Percentiles rank a stretch among this genome's conserved stretches.
phyloP scores from a whole-genome alignment of 2,329 filamentous ascomycete species.

The Diaporthe amygdali region DNA sequence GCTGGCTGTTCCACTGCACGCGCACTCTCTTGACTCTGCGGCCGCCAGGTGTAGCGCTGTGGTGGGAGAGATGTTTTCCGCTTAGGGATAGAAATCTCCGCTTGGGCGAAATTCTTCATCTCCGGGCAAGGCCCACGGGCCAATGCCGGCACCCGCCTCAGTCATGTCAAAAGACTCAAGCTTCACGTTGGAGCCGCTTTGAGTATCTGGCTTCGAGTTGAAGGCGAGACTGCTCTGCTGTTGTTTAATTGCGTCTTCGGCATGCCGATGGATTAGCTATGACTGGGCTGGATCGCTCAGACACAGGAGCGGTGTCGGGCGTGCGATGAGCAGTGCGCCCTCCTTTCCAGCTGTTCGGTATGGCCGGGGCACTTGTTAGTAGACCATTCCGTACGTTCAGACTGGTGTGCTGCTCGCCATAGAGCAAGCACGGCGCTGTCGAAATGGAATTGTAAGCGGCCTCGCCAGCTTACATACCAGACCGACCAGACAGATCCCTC shows the following conservation, averaged over 20 bases:
- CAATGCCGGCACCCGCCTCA: constrained; percentile 9
- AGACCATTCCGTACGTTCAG: not conserved
- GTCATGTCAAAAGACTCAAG: constrained; percentile 8
- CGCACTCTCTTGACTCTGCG: not conserved
- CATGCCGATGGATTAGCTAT: not conserved
- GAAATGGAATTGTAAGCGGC: not conserved
- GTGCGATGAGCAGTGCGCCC: constrained; percentile 1
- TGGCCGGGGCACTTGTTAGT: not conserved
- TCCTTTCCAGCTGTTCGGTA: constrained; percentile 1
- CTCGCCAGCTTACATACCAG: not conserved
- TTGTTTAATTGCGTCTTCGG: not conserved
- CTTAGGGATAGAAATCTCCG: constrained; percentile 21
- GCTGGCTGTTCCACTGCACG: not conserved
- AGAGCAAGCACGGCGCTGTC: not conserved
- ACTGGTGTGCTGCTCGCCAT: not conserved
- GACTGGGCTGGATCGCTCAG: constrained; percentile 1
- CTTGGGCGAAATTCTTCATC: constrained; percentile 20
- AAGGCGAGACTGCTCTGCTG: not conserved
- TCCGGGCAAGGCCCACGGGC: constrained; percentile 22
- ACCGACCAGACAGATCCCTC: not conserved
- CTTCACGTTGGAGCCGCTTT: not conserved
- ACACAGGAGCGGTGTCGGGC: constrained; percentile 7
- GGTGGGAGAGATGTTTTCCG: constrained; percentile 16
- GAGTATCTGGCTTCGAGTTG: constrained; percentile 2
- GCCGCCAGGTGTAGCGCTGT: not conserved